Evolutionary conservation across 2,329 filamentous ascomycete species (phyloP).

Genomic region (Alternaria ventricosa): DNA sequence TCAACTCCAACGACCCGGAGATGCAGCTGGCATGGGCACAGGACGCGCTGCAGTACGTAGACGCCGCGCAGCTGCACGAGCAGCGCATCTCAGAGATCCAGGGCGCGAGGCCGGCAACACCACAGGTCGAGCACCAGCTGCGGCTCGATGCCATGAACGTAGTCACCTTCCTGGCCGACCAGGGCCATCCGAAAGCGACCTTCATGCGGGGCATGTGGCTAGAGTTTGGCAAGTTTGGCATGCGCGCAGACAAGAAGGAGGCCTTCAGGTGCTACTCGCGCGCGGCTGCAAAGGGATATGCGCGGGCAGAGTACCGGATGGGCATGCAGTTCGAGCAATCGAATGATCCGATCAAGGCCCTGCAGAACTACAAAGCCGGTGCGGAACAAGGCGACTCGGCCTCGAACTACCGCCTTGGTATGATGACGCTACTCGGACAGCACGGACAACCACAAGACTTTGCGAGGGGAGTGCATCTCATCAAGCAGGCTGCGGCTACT

Average conservation of each 20-base stretch:
- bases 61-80: slow-evolving; percentile 79
- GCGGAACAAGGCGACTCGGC: slow-evolving; percentile 84
- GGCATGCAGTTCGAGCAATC: slow-evolving; percentile 98
- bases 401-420: slow-evolving; percentile 84
- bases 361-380: slow-evolving; percentile 87
- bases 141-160: slow-evolving; percentile 90
- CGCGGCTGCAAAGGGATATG: slow-evolving; percentile 85
- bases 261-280: slow-evolving; percentile 86
- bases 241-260: slow-evolving; percentile 90
- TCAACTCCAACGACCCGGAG: slow-evolving; percentile 92
- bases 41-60: slow-evolving; percentile 87
- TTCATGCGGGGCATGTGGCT: slow-evolving; percentile 97
- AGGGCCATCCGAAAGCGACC: slow-evolving; percentile 90
- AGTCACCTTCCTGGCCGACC: slow-evolving; percentile 85
- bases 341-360: slow-evolving; percentile 88
- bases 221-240: slow-evolving; percentile 95
- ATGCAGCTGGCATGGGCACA: slow-evolving; percentile 98
- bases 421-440: slow-evolving; percentile 96
- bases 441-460: slow-evolving; percentile 88
- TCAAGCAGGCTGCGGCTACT: slow-evolving; percentile 80
- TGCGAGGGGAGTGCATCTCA: slow-evolving; percentile 77
- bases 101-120: slow-evolving; percentile 74
- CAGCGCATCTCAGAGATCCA: slow-evolving; percentile 67
- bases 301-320: slow-evolving; percentile 91
- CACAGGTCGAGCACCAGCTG: slow-evolving; percentile 86